Percentiles rank a stretch among this genome's conserved stretches.
These are phyloP conservation scores for Diaporthe sp. DNA, from an alignment of 2,329 filamentous ascomycete genomes.

Conservation along the genomic window DNA sequence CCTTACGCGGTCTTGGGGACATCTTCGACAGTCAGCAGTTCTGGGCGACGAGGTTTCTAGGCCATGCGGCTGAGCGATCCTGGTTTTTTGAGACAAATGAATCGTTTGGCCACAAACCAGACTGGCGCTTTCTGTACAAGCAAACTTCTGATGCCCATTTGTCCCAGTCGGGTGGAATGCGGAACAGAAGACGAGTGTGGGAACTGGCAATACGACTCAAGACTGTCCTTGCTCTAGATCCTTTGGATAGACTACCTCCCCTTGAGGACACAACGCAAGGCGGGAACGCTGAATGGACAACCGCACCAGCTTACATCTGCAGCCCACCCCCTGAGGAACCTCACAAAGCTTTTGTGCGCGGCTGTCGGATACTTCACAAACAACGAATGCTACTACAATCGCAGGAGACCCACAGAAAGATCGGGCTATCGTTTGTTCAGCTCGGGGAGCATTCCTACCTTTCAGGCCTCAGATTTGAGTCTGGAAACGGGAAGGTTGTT, in stretches of 20 bases:
- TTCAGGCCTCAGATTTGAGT: not conserved
- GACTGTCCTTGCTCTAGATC: not conserved
- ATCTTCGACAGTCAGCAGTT: not conserved
- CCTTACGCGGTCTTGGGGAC: not conserved
- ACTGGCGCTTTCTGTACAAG: not conserved
- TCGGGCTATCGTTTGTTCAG: not conserved
- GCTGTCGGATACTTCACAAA: not conserved
- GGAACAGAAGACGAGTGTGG: not conserved
- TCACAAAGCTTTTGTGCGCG: not conserved
- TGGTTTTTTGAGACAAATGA: not conserved
- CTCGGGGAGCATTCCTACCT: not conserved
- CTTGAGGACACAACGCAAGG: not conserved
- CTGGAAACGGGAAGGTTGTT: not conserved
- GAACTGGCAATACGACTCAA: not conserved
- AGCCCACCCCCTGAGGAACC: not conserved
- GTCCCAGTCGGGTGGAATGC: not conserved
- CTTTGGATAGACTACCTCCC: not conserved
- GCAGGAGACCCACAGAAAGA: not conserved
- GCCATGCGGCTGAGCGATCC: not conserved
- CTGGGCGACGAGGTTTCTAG: not conserved
- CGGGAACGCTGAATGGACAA: not conserved
- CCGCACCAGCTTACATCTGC: not conserved
- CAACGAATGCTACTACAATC: not conserved
- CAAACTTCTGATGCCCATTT: not conserved
- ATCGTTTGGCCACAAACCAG: accelerated